A percentile compares a stretch with the other conserved stretches of the same genome.
phyloP scores from a whole-genome alignment of 306 rosid genomes.

The Trifolium subterraneum region DNA sequence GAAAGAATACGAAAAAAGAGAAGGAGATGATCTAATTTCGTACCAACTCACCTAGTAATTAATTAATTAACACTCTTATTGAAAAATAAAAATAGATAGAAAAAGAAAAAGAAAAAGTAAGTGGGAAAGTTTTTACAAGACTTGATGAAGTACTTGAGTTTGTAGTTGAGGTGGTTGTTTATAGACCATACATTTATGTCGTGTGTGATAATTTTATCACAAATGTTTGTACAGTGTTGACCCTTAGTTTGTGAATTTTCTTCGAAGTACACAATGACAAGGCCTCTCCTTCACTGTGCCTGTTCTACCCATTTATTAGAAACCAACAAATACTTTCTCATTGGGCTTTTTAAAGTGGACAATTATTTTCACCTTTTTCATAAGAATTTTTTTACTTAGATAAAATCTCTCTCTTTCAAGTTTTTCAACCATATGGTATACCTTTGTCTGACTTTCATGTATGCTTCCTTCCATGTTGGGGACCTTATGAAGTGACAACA shows the following conservation, averaged over 20 bases:
- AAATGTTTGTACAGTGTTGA: constrained; percentile 51
- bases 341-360: constrained; percentile 43
- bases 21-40: no score
- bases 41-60: no score
- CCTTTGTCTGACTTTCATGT: constrained; percentile 35
- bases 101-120: neutral
- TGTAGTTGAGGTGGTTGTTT: constrained; percentile 46
- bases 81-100: neutral
- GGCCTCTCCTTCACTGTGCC: constrained; percentile 49
- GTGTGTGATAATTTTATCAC: constrained; percentile 26
- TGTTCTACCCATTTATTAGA: constrained; percentile 68
- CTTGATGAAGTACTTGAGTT: constrained; percentile 11
- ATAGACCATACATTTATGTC: constrained; percentile 60
- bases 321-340: constrained; percentile 64
- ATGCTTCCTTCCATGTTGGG: constrained; percentile 37
- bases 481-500: constrained; percentile 48
- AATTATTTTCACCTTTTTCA: constrained; percentile 39
- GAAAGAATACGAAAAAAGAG: no score
- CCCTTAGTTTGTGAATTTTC: constrained; percentile 51
- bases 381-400: constrained; percentile 12
- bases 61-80: no score
- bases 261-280: constrained; percentile 58
- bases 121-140: constrained; percentile 36
- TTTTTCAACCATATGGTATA: neutral
- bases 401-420: constrained; percentile 2